Conservation (phyloP, 176 grass and related monocot genomes). For the Poa pratensis region DNA sequence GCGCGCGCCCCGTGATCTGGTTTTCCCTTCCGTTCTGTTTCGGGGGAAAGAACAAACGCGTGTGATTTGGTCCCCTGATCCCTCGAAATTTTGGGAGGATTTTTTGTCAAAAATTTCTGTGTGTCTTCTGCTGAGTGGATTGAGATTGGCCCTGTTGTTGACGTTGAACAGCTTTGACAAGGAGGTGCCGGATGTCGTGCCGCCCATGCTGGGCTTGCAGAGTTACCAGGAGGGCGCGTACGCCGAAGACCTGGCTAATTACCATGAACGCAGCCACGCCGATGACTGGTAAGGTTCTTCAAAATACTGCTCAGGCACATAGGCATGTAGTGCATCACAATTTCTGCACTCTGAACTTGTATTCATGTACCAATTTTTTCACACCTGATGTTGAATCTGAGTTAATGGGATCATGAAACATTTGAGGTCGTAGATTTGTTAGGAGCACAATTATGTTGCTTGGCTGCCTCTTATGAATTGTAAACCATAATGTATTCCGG, state of each 20-base stretch:
- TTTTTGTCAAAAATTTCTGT: not conserved
- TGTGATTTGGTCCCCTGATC: conserved; percentile 31
- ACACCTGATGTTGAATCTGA: not conserved
- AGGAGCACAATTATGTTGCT: not conserved
- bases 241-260: conserved; percentile 70
- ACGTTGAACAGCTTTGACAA: conserved; percentile 81
- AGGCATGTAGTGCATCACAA: not conserved
- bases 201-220: conserved; percentile 62
- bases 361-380: not conserved
- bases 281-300: conserved; percentile 64
- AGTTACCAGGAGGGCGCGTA: conserved; percentile 71
- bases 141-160: not conserved
- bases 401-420: not conserved
- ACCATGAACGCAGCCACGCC: conserved; percentile 67
- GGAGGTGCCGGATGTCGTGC: conserved; percentile 73
- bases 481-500: not conserved
- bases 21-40: not conserved
- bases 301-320: not conserved
- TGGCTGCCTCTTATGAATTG: not conserved
- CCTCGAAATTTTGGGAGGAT: not conserved
- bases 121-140: not conserved
- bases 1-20: conserved; percentile 34
- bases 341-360: too few relatives aligned
- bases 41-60: not conserved
- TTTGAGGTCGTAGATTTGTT: not conserved